Evolutionary conservation across 2,329 filamentous ascomycete species (phyloP).

Genomic region (Pleoardoris graminearum): DNA sequence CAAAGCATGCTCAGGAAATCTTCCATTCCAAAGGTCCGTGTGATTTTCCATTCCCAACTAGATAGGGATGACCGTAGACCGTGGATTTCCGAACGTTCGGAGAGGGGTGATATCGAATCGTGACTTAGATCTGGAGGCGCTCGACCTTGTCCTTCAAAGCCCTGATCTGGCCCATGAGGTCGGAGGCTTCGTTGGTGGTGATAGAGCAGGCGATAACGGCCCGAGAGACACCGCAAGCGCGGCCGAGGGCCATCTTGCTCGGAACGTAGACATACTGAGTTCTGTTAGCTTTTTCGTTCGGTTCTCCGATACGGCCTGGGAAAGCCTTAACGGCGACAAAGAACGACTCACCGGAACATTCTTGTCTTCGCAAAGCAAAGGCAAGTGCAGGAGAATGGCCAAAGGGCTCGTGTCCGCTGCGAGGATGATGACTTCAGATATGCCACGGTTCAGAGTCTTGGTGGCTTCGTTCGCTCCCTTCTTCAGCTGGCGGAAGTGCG

Average conservation of each 20-base stretch:
- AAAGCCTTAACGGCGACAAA: too few species aligned
- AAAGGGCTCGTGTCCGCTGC: constrained; percentile 80
- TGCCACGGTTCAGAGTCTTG: constrained; percentile 89
- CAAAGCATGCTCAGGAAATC: not conserved
- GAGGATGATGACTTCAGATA: constrained; percentile 84
- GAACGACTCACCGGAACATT: constrained; percentile 70
- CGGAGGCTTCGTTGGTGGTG: constrained; percentile 66
- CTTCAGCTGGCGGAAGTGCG: constrained; percentile 39
- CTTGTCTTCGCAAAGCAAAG: constrained; percentile 63
- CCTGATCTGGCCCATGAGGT: constrained; percentile 85
- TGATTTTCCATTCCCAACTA: not conserved
- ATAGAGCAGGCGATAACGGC: constrained; percentile 57
- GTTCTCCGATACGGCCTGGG: too few species aligned
- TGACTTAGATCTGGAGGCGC: constrained; percentile 78
- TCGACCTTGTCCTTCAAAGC: constrained; percentile 94
- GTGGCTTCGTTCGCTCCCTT: constrained; percentile 60
- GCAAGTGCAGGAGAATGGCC: constrained; percentile 69
- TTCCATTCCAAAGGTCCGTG: not conserved
- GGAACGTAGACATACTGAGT: constrained; percentile 58
- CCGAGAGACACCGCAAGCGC: constrained; percentile 40
- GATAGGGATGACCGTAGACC: not conserved
- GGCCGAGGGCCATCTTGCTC: constrained; percentile 87
- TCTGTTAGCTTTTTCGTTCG: constrained; percentile 82
- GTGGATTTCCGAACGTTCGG: not conserved
- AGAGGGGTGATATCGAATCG: not conserved